Percentiles rank a stretch among this genome's conserved stretches.
phyloP scores from a whole-genome alignment of 2,329 filamentous ascomycete genomes.

The Calonectria crousiana region DNA sequence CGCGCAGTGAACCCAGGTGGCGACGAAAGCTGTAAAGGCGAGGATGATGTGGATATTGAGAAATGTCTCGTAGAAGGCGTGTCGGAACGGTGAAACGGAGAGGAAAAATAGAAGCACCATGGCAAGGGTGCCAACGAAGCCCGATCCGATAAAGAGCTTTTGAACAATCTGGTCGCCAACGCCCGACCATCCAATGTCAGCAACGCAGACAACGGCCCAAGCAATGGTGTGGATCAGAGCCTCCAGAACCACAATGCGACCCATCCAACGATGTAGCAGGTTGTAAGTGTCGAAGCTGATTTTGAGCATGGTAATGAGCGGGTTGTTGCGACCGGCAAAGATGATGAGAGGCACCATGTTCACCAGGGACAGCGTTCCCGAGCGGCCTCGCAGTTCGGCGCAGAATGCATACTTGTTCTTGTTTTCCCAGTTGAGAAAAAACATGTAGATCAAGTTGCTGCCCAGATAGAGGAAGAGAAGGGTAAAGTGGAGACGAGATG shows the following conservation, averaged over 20 bases:
- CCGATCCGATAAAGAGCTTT: constrained; percentile 75
- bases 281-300: constrained; percentile 99
- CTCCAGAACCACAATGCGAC: constrained; percentile 78
- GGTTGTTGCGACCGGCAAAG: constrained; percentile 93
- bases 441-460: constrained; percentile 74
- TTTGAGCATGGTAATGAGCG: constrained; percentile 82
- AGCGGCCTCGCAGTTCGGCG: constrained; percentile 87
- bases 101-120: constrained; percentile 77
- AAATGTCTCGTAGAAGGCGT: constrained; percentile 98
- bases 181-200: constrained; percentile 72
- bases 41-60: constrained; percentile 86
- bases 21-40: constrained; percentile 74
- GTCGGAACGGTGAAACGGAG: constrained; percentile 83
- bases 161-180: constrained; percentile 65
- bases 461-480: constrained; percentile 68
- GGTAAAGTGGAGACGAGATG: constrained; percentile 72
- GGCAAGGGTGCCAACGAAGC: constrained; percentile 70
- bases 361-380: constrained; percentile 84
- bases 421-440: constrained; percentile 70
- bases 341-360: constrained; percentile 95
- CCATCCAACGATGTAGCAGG: constrained; percentile 77
- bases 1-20: constrained; percentile 83
- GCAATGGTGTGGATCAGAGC: constrained; percentile 75
- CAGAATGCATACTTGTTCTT: constrained; percentile 73
- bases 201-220: constrained; percentile 80